These are phyloP conservation scores for Spergularia marina DNA, from an alignment of 148 eudicot genomes.

Conservation along the genomic window DNA sequence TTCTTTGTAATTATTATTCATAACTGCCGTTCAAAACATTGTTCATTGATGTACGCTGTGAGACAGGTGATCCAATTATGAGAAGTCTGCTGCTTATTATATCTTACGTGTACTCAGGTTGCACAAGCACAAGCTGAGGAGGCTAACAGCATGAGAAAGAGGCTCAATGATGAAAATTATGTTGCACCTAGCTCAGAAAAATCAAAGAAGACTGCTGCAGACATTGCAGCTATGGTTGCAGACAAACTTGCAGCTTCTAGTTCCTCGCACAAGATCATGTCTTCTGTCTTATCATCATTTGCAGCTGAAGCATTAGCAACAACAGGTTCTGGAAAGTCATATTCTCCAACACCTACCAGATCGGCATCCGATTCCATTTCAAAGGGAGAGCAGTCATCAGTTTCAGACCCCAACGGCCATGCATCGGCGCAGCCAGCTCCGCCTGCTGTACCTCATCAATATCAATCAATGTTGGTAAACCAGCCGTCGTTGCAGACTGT, in stretches of 20 bases:
- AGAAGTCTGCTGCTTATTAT: neutral
- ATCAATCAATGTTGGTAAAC: slow-evolving; percentile 51
- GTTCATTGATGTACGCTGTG: neutral
- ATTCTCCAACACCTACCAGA: slow-evolving; percentile 28
- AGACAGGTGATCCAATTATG: neutral
- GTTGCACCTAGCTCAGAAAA: slow-evolving; percentile 38
- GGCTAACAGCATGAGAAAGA: slow-evolving; percentile 60
- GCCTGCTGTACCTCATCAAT: slow-evolving; percentile 39
- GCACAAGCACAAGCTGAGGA: slow-evolving; percentile 79
- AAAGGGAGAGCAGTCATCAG: slow-evolving; percentile 39
- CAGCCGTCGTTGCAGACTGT: slow-evolving; percentile 45
- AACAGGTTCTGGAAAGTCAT: slow-evolving; percentile 38
- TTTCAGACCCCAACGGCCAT: slow-evolving; percentile 36
- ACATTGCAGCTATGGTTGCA: slow-evolving; percentile 91
- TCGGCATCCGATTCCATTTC: slow-evolving; percentile 29
- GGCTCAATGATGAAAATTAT: slow-evolving; percentile 62
- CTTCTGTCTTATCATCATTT: slow-evolving; percentile 85
- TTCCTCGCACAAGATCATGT: slow-evolving; percentile 87
- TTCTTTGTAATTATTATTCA: too few relatives aligned
- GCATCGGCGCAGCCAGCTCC: slow-evolving; percentile 27
- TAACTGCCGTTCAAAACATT: too few relatives aligned
- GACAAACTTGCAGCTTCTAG: slow-evolving; percentile 92
- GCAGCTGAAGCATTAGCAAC: slow-evolving; percentile 76
- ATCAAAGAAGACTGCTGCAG: slow-evolving; percentile 69
- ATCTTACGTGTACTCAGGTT: slow-evolving; percentile 43